These are phyloP conservation scores for Meyerozyma smithsonii DNA, from an alignment of 1,139 yeast species.

Conservation along the genomic window DNA sequence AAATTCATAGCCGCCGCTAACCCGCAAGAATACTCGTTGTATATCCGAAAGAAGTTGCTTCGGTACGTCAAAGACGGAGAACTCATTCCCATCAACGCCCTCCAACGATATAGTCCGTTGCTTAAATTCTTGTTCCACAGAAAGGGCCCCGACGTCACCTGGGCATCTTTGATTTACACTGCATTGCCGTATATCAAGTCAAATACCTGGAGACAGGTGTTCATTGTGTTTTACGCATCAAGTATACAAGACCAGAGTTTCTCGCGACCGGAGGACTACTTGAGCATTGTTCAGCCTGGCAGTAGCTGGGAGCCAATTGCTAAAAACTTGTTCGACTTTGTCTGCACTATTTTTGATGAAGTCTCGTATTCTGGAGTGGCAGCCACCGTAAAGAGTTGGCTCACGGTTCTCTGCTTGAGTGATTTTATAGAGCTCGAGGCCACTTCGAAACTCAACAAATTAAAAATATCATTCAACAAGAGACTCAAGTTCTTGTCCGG, in stretches of 20 bases:
- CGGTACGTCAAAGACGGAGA: constrained; percentile 32
- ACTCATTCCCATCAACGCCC: constrained; percentile 25
- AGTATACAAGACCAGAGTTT: constrained; percentile 52
- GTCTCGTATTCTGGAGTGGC: constrained; percentile 20
- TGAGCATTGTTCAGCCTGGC: constrained; percentile 24
- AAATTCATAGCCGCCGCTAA: constrained; percentile 54
- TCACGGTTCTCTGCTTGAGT: constrained; percentile 29
- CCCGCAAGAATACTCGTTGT: constrained; percentile 44
- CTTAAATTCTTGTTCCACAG: constrained; percentile 44
- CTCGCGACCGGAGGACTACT: constrained; percentile 51
- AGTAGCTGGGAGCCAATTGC: constrained; percentile 23
- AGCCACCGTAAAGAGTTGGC: constrained; percentile 33
- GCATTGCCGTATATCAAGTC: constrained; percentile 41
- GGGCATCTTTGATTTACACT: constrained; percentile 19
- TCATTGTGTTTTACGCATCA: constrained; percentile 47
- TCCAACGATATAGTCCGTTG: constrained; percentile 45
- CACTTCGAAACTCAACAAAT: constrained; percentile 23
- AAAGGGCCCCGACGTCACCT: constrained; percentile 23
- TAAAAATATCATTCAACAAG: constrained; percentile 30
- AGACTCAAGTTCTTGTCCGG: constrained; percentile 28
- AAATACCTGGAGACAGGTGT: constrained; percentile 50
- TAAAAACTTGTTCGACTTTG: constrained; percentile 31
- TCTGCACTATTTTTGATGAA: constrained; percentile 30
- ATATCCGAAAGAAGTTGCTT: constrained; percentile 33
- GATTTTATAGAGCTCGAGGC: constrained; percentile 32